phyloP scores from a whole-genome alignment of 2,329 filamentous ascomycete species.

The Neonectria faginata region DNA sequence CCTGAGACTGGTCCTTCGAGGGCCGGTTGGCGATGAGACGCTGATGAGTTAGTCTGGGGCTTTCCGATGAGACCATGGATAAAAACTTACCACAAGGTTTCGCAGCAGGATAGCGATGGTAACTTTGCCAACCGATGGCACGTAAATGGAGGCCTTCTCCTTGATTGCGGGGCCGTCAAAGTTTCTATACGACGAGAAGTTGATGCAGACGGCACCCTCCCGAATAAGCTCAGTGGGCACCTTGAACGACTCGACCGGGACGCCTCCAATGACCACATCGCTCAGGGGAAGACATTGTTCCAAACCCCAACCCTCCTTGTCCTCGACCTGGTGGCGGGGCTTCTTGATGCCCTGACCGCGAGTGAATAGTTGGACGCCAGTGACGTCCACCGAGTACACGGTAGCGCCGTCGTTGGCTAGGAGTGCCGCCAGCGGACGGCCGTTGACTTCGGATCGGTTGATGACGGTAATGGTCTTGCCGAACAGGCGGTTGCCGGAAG shows the following conservation, averaged over 20 bases:
- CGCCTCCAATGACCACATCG: conserved; percentile 94
- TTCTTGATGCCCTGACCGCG: conserved; percentile 89
- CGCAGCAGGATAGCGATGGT: conserved; percentile 92
- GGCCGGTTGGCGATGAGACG: conserved; percentile 65
- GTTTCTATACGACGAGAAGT: conserved; percentile 96
- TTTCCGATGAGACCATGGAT: background rate
- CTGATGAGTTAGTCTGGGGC: conserved; percentile 50
- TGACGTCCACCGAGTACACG: conserved; percentile 95
- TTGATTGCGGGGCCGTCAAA: conserved; percentile 88
- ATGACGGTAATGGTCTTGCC: conserved; percentile 96
- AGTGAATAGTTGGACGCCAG: conserved; percentile 91
- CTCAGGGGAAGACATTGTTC: conserved; percentile 87
- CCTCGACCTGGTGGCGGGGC: conserved; percentile 85
- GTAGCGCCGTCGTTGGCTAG: conserved; percentile 95
- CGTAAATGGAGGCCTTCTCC: conserved; percentile 96
- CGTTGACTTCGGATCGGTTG: conserved; percentile 96
- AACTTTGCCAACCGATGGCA: conserved; percentile 96
- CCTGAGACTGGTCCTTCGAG: conserved; percentile 52
- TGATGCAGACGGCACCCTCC: conserved; percentile 97
- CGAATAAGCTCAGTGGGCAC: conserved; percentile 85
- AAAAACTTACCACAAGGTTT: conserved; percentile 81
- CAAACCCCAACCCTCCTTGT: conserved; percentile 82
- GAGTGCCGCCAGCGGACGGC: conserved; percentile 89
- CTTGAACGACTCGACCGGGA: conserved; percentile 90
- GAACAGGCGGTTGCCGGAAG: conserved; percentile 91